Conservation (phyloP, 371 early-diverging fungal species). For the Lichtheimia hyalospora region DNA sequence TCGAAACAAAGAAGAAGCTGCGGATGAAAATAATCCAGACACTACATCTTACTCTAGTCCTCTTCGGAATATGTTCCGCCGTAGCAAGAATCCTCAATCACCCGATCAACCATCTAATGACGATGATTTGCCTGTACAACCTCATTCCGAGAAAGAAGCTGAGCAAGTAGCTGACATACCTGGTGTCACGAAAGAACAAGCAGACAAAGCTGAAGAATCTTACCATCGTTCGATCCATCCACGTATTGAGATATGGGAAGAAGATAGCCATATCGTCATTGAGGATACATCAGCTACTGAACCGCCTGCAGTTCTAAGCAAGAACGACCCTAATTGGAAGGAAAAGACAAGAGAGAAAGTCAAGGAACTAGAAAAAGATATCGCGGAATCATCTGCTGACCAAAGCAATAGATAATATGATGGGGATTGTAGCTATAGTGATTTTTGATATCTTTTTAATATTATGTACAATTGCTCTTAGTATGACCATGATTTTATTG, state of each 20-base stretch:
- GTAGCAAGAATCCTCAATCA: constrained; percentile 4
- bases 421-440: no score
- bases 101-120: constrained; percentile 1
- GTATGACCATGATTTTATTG: no score
- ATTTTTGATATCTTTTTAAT: no score
- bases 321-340: constrained; percentile 28
- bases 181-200: not conserved
- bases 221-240: constrained; percentile 7
- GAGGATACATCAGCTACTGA: constrained; percentile 13
- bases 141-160: constrained; percentile 11
- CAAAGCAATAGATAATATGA: no score
- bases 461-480: no score
- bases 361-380: constrained; percentile 4
- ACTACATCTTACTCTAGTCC: constrained; percentile 7
- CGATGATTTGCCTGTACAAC: not conserved
- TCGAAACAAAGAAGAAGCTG: constrained; percentile 12
- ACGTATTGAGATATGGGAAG: constrained; percentile 27
- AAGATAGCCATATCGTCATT: constrained; percentile 15
- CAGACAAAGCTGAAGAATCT: constrained; percentile 2
- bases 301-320: constrained; percentile 20
- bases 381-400: not conserved
- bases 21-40: not conserved
- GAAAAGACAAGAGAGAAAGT: constrained; percentile 19
- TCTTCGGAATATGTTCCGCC: constrained; percentile 33
- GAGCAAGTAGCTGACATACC: constrained; percentile 11